Evolutionary conservation across 2,329 filamentous ascomycete genomes (phyloP), one percentile per base, ranked within the genome.

Genomic region (Diaporthe humulicola): DNA sequence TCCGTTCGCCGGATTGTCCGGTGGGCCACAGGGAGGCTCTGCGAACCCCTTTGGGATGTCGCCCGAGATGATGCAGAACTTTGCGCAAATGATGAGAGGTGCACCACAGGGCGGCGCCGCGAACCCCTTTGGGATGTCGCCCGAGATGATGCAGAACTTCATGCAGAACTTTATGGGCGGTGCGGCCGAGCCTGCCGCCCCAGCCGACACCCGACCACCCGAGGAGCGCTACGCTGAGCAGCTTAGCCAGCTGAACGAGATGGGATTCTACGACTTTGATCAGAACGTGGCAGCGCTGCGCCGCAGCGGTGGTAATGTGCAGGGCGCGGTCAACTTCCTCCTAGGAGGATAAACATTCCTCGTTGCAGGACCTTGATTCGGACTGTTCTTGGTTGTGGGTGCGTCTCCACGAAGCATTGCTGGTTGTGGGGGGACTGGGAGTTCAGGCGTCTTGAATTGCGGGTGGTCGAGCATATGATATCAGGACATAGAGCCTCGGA

Each of bases 251-350:
- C 86, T 99, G 77, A 99, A 99, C 83, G 97, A 98, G 78, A 99
- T 99, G 97, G 97, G 97, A 4, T 99, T 99, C 85, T 98, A 92
- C 82, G 96, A 99, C 81, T 99, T 98, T 81, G 96, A 99, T 70
- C 88, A 94, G 79, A 99, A 99, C 79, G 91, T 99, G 42, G 92
- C 94, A 73, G 97, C 97, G 7, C 86, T 99, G 80, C 90, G 96
- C 83, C 90, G 96, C 80, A 95, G 94, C 75, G 97, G 97, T 12
- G 97, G 97, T 15, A 98, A 94, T 82, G 97, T 98, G 54, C 95
- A 98, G 83, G 97, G 96, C 15, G 97, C 95, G 7, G 91, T 97
- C 71, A 94, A 97, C 85, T 91, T 94, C 80, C 85, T 97, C 73
- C 84, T 94, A 40, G 85, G 81, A 74, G 81, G 81, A 45, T 81